Conservation (phyloP, 352 stramenopile species). For the Globisporangium rhizosaccharum region DNA sequence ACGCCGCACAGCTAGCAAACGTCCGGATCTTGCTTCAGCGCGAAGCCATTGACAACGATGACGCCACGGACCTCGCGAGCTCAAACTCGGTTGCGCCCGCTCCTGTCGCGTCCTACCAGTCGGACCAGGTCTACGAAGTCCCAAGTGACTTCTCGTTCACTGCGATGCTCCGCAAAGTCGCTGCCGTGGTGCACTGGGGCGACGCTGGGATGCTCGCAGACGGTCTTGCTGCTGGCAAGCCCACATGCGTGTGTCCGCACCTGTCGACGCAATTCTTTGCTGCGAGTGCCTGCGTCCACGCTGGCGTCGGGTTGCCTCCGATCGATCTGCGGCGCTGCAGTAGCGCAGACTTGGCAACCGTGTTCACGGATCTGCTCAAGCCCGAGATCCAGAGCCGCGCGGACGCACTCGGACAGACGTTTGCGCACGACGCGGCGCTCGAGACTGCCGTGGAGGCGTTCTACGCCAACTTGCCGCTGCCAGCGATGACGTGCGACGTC, state of each 20-base stretch:
- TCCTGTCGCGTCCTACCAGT: too few species aligned
- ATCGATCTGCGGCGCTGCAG: too few species aligned
- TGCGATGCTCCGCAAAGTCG: constrained; percentile 22
- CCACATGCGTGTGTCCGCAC: too few species aligned
- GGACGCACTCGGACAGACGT: constrained; percentile 26
- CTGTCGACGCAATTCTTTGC: too few species aligned
- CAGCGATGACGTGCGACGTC: constrained; percentile 68
- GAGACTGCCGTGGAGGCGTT: constrained; percentile 48
- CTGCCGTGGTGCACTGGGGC: constrained; percentile 45
- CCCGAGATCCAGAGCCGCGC: constrained; percentile 15
- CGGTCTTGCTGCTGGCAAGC: constrained; percentile 52
- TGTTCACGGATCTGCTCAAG: constrained; percentile 33
- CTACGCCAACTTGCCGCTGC: constrained; percentile 57
- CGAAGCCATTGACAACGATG: constrained; percentile 19
- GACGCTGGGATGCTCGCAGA: constrained; percentile 88
- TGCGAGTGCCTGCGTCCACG: constrained; percentile 72
- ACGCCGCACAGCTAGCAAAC: constrained; percentile 51
- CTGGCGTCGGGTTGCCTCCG: constrained; percentile 65
- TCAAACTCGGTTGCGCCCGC: too few species aligned
- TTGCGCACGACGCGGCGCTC: constrained; percentile 33
- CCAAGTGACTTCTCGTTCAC: constrained; percentile 80
- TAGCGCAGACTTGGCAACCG: constrained; percentile 38
- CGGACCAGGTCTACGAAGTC: constrained; percentile 56
- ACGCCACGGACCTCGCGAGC: too few species aligned
- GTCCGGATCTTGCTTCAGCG: constrained; percentile 86